Percentiles rank a stretch among this genome's conserved stretches.
These are phyloP conservation scores for Suhomyces bolitotheri DNA, from an alignment of 1,139 yeast genomes.

Conservation along the genomic window DNA sequence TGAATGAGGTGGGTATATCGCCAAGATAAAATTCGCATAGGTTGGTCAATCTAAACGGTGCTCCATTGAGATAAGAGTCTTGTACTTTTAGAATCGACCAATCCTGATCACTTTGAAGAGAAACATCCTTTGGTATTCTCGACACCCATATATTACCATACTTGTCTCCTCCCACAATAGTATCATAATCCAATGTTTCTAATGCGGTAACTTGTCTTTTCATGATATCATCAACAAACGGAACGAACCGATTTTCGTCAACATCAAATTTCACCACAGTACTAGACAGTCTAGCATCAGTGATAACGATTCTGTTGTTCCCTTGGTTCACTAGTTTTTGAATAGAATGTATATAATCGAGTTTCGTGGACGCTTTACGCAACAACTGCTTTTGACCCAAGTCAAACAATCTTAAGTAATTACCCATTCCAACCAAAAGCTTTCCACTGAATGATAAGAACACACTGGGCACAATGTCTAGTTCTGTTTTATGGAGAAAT, in stretches of 20 bases:
- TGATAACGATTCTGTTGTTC: conserved; percentile 57
- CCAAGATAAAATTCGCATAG: conserved; percentile 64
- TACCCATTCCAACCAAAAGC: conserved; percentile 60
- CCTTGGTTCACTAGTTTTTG: conserved; percentile 56
- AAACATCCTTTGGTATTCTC: conserved; percentile 52
- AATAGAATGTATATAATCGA: conserved; percentile 45
- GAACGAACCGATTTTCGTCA: conserved; percentile 52
- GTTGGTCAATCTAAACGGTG: conserved; percentile 53
- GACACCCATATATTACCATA: conserved; percentile 79
- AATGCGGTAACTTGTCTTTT: conserved; percentile 67
- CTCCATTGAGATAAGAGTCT: conserved; percentile 47
- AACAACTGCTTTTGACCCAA: conserved; percentile 79
- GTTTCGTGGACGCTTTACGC: conserved; percentile 54
- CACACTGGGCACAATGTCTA: conserved; percentile 52
- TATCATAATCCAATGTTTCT: conserved; percentile 65
- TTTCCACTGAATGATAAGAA: conserved; percentile 60
- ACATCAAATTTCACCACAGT: conserved; percentile 56
- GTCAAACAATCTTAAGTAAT: conserved; percentile 61
- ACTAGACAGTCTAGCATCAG: conserved; percentile 67
- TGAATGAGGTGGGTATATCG: conserved; percentile 70
- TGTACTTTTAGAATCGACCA: conserved; percentile 44
- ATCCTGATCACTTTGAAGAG: conserved; percentile 52
- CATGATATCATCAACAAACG: conserved; percentile 69
- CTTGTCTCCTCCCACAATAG: conserved; percentile 84
- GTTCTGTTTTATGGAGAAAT: conserved; percentile 62